Conservation (phyloP, 176 grass and related monocot species). For the Oryza australiensis region DNA sequence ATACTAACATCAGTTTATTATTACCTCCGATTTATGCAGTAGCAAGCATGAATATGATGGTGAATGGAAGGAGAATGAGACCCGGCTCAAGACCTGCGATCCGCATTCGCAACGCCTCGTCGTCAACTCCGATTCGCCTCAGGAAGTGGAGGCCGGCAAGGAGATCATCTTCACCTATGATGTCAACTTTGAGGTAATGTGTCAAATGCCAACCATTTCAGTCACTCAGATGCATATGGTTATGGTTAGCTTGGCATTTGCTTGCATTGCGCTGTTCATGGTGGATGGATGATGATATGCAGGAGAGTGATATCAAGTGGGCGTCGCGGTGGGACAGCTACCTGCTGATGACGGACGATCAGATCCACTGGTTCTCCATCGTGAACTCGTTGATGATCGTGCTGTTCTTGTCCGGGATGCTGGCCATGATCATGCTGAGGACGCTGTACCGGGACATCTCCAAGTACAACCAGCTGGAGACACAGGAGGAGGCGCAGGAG, state of each 20-base stretch:
- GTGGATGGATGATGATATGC: background rate
- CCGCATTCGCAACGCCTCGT: conserved; percentile 59
- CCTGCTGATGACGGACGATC: conserved; percentile 89
- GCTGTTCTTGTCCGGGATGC: conserved; percentile 85
- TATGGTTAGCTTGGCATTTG: background rate
- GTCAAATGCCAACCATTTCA: background rate
- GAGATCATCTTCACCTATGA: conserved; percentile 79
- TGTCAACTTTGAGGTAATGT: conserved; percentile 66
- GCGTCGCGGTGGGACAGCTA: conserved; percentile 97
- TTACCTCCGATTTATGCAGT: conserved; percentile 38
- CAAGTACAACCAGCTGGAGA: conserved; percentile 89
- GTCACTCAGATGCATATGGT: background rate
- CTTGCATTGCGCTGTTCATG: background rate
- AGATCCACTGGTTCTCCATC: conserved; percentile 95
- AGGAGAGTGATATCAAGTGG: conserved; percentile 92
- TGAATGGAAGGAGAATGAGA: conserved; percentile 57
- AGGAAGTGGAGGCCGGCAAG: conserved; percentile 67
- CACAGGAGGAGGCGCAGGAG: conserved; percentile 90
- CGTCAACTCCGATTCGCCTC: conserved; percentile 60
- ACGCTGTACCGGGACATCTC: conserved; percentile 81
- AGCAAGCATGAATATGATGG: conserved; percentile 76
- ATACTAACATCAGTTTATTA: background rate
- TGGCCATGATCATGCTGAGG: conserved; percentile 96
- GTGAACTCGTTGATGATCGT: conserved; percentile 91
- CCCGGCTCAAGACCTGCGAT: conserved; percentile 62